Conservation (phyloP, 768 basidiomycete genomes). For the Holtermanniella nyarrowii region DNA sequence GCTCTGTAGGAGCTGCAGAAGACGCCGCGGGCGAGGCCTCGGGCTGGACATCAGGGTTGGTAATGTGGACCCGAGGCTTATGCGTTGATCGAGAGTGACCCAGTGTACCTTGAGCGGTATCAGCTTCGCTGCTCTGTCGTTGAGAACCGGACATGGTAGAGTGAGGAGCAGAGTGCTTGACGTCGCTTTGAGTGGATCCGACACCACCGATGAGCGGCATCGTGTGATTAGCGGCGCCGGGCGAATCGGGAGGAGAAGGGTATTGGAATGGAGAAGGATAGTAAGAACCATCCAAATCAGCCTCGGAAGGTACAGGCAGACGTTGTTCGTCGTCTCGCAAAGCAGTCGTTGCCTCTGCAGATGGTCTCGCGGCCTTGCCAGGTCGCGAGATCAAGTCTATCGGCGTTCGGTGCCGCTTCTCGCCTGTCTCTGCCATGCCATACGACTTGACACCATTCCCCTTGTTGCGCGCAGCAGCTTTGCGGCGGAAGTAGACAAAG, state of each 20-base stretch:
- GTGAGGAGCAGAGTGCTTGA: neutral
- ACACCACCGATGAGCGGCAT: no score
- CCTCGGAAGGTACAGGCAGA: neutral
- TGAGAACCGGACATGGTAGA: neutral
- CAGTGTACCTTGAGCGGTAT: neutral
- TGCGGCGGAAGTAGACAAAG: conserved; percentile 32
- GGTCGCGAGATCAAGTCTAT: conserved; percentile 1
- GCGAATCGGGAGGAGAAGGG: conserved; percentile 7
- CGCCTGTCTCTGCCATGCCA: neutral
- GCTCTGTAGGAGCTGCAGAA: no score
- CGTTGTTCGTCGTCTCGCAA: neutral
- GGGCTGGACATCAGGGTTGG: neutral
- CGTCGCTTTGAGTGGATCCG: neutral
- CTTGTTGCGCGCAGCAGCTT: conserved; percentile 11
- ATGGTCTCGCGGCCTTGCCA: neutral
- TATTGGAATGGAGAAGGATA: conserved; percentile 18
- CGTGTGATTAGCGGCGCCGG: no score
- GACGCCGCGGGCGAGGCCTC: neutral
- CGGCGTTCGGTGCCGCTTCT: conserved; percentile 1
- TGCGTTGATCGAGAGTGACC: neutral
- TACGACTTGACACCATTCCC: conserved; percentile 3
- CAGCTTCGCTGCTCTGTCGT: no score
- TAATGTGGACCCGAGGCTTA: neutral
- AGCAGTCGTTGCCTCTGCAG: neutral
- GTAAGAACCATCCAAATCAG: neutral